These are phyloP conservation scores for Leptosphaerulina australis DNA, from an alignment of 2,329 filamentous ascomycete species.

Conservation along the genomic window DNA sequence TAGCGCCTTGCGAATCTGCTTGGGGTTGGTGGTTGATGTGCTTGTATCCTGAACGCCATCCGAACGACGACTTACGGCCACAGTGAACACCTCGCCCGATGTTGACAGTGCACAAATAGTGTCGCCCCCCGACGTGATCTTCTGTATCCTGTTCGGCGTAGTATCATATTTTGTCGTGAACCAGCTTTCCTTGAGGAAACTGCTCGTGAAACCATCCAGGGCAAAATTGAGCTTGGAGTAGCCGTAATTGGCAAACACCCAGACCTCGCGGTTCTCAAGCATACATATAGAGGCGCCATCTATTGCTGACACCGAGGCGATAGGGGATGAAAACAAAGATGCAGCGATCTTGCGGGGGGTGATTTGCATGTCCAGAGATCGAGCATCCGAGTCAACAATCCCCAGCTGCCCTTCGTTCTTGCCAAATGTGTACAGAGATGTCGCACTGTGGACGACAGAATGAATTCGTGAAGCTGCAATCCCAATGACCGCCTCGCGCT, in stretches of 20 bases:
- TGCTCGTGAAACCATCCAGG: conserved; percentile 72
- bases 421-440: conserved; percentile 88
- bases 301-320: conserved; percentile 82
- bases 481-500: conserved; percentile 81
- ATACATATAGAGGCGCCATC: conserved; percentile 87
- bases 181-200: conserved; percentile 69
- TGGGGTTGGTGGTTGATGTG: conserved; percentile 87
- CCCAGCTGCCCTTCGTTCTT: conserved; percentile 94
- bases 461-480: conserved; percentile 89
- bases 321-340: conserved; percentile 74
- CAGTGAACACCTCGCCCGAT: conserved; percentile 85
- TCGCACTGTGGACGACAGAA: conserved; percentile 83
- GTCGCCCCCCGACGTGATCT: conserved; percentile 83
- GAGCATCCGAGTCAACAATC: conserved; percentile 91
- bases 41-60: conserved; percentile 64
- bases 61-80: conserved; percentile 72
- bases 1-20: conserved; percentile 84
- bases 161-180: conserved; percentile 69
- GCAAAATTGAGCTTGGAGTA: conserved; percentile 91
- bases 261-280: conserved; percentile 85
- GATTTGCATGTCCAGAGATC: conserved; percentile 82
- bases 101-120: conserved; percentile 88
- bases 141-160: conserved; percentile 70
- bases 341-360: conserved; percentile 86
- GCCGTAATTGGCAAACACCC: conserved; percentile 93